A percentile compares a stretch with the other conserved stretches of the same genome.
phyloP scores from a whole-genome alignment of 2,329 filamentous ascomycete genomes.

The Pseudonectria buxi region DNA sequence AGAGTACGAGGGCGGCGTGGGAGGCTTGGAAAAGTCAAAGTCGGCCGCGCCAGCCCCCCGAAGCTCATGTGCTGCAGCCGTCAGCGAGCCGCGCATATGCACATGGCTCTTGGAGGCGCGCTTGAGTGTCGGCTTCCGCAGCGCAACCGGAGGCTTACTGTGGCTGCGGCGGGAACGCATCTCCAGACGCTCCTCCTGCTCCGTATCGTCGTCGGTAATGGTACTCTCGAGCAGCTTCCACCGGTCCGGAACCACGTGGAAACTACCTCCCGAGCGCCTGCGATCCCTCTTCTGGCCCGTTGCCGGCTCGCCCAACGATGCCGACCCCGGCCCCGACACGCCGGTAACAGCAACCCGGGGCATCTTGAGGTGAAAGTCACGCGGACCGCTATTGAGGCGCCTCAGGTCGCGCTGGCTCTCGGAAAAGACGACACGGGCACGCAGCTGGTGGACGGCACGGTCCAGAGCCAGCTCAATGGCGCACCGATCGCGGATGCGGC shows the following conservation, averaged over 20 bases:
- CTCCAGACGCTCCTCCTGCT: slow-evolving; percentile 38
- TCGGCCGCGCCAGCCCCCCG: slow-evolving; percentile 9
- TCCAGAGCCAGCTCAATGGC: slow-evolving; percentile 84
- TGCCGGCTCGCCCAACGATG: slow-evolving; percentile 19
- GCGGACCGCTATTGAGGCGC: slow-evolving; percentile 30
- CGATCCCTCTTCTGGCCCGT: slow-evolving; percentile 33
- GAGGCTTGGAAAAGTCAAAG: slow-evolving; percentile 34
- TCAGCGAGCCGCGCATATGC: slow-evolving; percentile 22
- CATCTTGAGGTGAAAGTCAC: slow-evolving; percentile 19
- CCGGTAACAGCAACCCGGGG: slow-evolving; percentile 10
- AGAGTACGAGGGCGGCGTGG: slow-evolving; percentile 15
- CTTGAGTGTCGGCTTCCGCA: slow-evolving; percentile 36
- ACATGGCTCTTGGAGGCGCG: slow-evolving; percentile 34
- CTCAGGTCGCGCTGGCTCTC: slow-evolving; percentile 56
- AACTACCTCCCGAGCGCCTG: slow-evolving; percentile 44
- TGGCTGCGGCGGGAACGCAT: slow-evolving; percentile 29
- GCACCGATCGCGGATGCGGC: slow-evolving; percentile 77
- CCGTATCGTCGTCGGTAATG: slow-evolving; percentile 38
- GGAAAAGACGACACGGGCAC: slow-evolving; percentile 63
- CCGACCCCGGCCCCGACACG: slow-evolving; percentile 12
- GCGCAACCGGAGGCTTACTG: slow-evolving; percentile 17
- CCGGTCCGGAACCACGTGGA: slow-evolving; percentile 33
- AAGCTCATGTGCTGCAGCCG: slow-evolving; percentile 6
- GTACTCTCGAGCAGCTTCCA: slow-evolving; percentile 31
- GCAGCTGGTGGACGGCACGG: slow-evolving; percentile 61